Base-by-base conservation (phyloP, 306 rosid species). In the Citrullus colocynthis region DNA sequence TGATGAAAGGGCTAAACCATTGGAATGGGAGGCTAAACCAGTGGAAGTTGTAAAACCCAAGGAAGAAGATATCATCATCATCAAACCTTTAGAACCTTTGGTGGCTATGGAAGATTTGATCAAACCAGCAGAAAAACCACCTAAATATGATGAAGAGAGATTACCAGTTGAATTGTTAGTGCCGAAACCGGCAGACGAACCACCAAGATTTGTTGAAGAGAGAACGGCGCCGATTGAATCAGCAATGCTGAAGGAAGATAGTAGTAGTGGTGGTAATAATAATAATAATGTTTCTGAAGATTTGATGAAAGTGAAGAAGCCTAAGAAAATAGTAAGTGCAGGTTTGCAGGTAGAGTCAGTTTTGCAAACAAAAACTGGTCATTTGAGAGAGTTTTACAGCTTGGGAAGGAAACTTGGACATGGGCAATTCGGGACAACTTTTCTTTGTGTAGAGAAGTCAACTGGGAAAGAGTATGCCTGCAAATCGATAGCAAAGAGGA, bases 341-440 rank as follows among this genome's bases (percentile, higher is more conserved):
- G 98, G 97, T 37, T 89, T 91, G 21, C 84, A 79, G 85, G 83
- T 84, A 21, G 86, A 87, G 42, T 90, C 89, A 1, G 90, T 94
- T 48, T 73, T 94, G 84, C 85, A 75, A 48, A 85, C 93, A 17
- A 90, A 87, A 84, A 88, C 94, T 0, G 90, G 93, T 37, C 85
- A 83, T 81, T 82, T 94, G 56, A 91, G 77, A 76, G 97, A 93
- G 64, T 73, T 37, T 78, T 92, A 85, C 75, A 85, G 28, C 61
- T 54, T 94, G 83, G 96, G 98, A 18, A 20, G 34, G 41, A 90
- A 91, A 78, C 94, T 94, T 10, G 98, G 98, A 36, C 89, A 85
- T 55, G 97, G 98, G 15, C 97, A 91, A 21, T 91, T 89, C 8
- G 98, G 98, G 57, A 94, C 91, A 6, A 91, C 93, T 12, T 90